Evolutionary conservation across 148 eudicot genomes (phyloP).

Genomic region (Arctostaphylos glauca): DNA sequence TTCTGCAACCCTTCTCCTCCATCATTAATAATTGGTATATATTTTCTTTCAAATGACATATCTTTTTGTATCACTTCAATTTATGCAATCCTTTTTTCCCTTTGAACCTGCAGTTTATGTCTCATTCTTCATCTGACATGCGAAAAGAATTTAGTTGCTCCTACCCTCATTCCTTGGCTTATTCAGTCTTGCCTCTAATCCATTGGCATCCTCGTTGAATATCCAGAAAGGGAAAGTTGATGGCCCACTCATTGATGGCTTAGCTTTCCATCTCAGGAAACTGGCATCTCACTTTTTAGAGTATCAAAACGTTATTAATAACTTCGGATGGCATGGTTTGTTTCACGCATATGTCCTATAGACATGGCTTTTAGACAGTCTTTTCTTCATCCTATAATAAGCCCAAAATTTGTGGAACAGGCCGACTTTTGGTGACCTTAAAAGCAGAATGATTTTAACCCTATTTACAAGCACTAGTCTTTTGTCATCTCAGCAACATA

Average conservation of each 20-base stretch:
- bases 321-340: background rate
- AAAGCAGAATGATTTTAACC: background rate
- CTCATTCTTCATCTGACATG: background rate
- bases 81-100: background rate
- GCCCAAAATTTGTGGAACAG: background rate
- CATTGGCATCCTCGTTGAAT: background rate
- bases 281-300: background rate
- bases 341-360: background rate
- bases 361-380: background rate
- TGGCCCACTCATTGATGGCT: background rate
- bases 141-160: background rate
- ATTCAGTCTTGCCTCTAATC: background rate
- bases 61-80: background rate
- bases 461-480: background rate
- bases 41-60: too few species aligned
- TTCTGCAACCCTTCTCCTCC: background rate
- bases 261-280: conserved; percentile 2
- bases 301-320: background rate
- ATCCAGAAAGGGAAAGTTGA: background rate
- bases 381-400: background rate
- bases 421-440: background rate
- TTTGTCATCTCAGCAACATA: background rate
- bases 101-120: background rate
- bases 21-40: background rate
- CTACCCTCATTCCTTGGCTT: too few species aligned